phyloP scores from a whole-genome alignment of 1,284 basidiomycete species.

The Pyrrhoderma noxium region DNA sequence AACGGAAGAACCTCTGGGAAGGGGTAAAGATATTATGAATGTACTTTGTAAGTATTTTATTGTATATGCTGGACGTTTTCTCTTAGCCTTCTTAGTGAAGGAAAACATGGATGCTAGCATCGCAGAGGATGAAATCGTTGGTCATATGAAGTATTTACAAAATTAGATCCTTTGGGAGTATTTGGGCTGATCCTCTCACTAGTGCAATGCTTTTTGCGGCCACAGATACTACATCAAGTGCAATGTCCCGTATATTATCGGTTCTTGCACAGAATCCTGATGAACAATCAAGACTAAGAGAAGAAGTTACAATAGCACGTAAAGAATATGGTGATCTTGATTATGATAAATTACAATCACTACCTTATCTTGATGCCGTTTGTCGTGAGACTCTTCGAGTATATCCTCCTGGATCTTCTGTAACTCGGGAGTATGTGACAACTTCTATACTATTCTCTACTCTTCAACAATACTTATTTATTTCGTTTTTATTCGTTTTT shows the following conservation, averaged over 20 bases:
- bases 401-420: neutral
- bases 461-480: conserved; percentile 21
- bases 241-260: conserved; percentile 24
- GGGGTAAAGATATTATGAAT: conserved; percentile 29
- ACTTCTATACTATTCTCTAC: conserved; percentile 1
- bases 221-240: conserved; percentile 26
- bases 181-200: neutral
- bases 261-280: conserved; percentile 24
- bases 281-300: conserved; percentile 25
- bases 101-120: conserved; percentile 7
- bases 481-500: conserved; percentile 21
- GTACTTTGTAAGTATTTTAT: conserved; percentile 29
- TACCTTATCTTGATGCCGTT: conserved; percentile 22
- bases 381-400: conserved; percentile 21
- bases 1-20: conserved; percentile 20
- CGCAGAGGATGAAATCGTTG: conserved; percentile 22
- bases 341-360: conserved; percentile 18
- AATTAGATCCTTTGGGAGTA: neutral
- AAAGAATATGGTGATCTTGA: conserved; percentile 16
- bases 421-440: neutral
- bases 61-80: conserved; percentile 26
- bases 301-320: conserved; percentile 23
- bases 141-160: conserved; percentile 20
- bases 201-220: conserved; percentile 27
- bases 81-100: conserved; percentile 3